A percentile compares a stretch with the other conserved stretches of the same genome.
These are phyloP conservation scores for Clitopilus passeckerianus DNA, from an alignment of 768 basidiomycete species.

Conservation along the genomic window DNA sequence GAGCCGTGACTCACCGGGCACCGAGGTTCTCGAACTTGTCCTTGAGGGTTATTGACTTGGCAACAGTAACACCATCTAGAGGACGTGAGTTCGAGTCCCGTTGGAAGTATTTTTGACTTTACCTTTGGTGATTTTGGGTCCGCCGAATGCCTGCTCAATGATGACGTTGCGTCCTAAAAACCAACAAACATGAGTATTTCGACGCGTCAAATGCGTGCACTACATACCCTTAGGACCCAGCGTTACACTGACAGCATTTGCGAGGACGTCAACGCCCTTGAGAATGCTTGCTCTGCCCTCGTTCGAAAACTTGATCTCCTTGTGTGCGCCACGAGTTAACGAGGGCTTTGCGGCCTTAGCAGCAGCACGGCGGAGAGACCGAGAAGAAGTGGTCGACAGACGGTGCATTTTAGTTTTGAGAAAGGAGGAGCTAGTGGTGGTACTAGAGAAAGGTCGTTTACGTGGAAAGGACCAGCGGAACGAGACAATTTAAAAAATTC, in stretches of 20 bases:
- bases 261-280: constrained; percentile 93
- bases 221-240: constrained; percentile 88
- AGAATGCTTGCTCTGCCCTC: constrained; percentile 92
- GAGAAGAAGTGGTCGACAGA: constrained; percentile 60
- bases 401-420: constrained; percentile 56
- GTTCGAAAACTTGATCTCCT: constrained; percentile 96
- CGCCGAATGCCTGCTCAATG: constrained; percentile 89
- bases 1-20: constrained; percentile 63
- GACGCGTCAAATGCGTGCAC: not conserved
- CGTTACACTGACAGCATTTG: constrained; percentile 94
- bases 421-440: constrained; percentile 8
- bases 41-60: constrained; percentile 89
- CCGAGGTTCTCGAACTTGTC: constrained; percentile 99
- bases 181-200: constrained; percentile 2
- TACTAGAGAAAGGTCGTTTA: not conserved
- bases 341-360: constrained; percentile 49
- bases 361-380: constrained; percentile 65
- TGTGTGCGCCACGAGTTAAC: constrained; percentile 73
- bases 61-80: constrained; percentile 94
- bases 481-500: not conserved
- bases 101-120: constrained; percentile 16
- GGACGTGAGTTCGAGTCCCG: not conserved
- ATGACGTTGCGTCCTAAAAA: constrained; percentile 88
- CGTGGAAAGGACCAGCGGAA: not conserved
- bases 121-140: constrained; percentile 97